Percentiles rank a stretch among this genome's conserved stretches.
Evolutionary conservation across 2,329 filamentous ascomycete species (phyloP).

Genomic region (Metarhizium rileyi): DNA sequence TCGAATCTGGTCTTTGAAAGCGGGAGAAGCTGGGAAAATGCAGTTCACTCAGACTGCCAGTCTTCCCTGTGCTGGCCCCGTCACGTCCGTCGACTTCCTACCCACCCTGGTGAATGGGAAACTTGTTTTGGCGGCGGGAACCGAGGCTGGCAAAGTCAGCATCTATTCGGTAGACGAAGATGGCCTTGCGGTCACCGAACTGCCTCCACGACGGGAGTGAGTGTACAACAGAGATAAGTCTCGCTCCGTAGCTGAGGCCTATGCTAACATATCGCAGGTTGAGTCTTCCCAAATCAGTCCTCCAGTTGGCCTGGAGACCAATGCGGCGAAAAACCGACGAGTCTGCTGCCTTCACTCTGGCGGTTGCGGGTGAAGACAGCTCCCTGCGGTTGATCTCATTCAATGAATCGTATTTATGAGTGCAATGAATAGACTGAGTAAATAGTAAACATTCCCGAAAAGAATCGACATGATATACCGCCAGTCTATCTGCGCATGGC

Average conservation of each 20-base stretch:
- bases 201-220: conserved; percentile 29
- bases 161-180: conserved; percentile 31
- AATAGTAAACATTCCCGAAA: neutral
- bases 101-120: conserved; percentile 20
- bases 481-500: no score
- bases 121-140: conserved; percentile 45
- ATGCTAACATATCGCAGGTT: conserved; percentile 17
- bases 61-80: conserved; percentile 46
- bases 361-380: conserved; percentile 50
- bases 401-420: conserved; percentile 15
- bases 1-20: conserved; percentile 52
- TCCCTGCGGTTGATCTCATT: conserved; percentile 49
- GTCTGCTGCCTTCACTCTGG: conserved; percentile 29
- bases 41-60: conserved; percentile 43
- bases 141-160: conserved; percentile 41
- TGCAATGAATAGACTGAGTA: conserved; percentile 5
- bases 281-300: conserved; percentile 51
- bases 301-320: conserved; percentile 62
- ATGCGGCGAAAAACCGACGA: conserved; percentile 15
- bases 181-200: conserved; percentile 27
- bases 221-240: conserved; percentile 11
- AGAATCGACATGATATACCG: neutral
- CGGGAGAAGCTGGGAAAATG: conserved; percentile 19
- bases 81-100: conserved; percentile 64
- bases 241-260: no score